Evolutionary conservation across 176 grass and related monocot genomes (phyloP), one percentile per base, ranked within the genome.

Genomic region (Avena atlantica): DNA sequence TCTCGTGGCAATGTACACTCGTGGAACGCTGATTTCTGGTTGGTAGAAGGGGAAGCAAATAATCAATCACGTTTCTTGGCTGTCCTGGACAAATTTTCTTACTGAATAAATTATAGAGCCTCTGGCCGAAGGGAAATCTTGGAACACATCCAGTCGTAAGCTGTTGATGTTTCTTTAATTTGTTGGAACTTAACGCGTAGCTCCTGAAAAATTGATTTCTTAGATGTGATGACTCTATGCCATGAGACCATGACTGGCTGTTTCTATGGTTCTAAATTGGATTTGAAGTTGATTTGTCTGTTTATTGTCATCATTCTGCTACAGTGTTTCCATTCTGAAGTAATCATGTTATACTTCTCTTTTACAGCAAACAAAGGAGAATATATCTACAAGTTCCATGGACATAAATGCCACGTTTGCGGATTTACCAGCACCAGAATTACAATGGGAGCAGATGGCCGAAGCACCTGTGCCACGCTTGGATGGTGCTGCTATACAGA

Each of bases 401-500:
- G 87, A 80, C 45, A 86, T 92, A 64, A 96, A 93, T 92, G 91
- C 97, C 87, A 99, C 94, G 24, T 99, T 99, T 93, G 90, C 92
- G 40, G 97, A 99, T 84, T 86, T 99, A 76, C 85, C 73, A 8
- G 90, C 94, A 71, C 87, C 89, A 74, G 53, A 91, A 85, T 84
- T 99, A 71, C 75, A 96, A 89, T 94, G 94, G 97, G 87, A 99
- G 53, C 83, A 94, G 68, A 99, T 99, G 94, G 90, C 90, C 76
- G 74, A 86, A 88, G 97, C 97, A 84, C 97, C 97, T 31, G 94
- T 99, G 2, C 78, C 69, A 72, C 97, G 97, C 64, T 85, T 96
- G 83, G 97, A 99, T 29, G 94, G 97, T 0, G 97, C 97, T 83
- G 97, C 97, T 87, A 94, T 99, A 69, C 97, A 94, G 75, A 96